A percentile compares a stretch with the other conserved stretches of the same genome.
Conservation (phyloP, 208 protist species). For the Phytomonas serpens region DNA sequence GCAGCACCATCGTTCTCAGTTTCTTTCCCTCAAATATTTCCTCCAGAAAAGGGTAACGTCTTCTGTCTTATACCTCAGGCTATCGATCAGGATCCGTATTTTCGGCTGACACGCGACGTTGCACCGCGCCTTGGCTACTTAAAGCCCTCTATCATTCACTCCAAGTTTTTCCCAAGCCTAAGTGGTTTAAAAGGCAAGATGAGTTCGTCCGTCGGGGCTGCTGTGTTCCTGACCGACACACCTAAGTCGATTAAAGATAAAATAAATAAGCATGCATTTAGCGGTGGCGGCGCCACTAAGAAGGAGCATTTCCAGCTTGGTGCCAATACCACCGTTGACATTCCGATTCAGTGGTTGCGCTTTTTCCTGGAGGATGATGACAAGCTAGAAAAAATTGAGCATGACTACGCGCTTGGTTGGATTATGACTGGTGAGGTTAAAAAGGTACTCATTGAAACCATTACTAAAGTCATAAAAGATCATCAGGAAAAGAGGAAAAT, state of each 20-base stretch:
- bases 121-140: constrained; percentile 92
- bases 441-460: constrained; percentile 87
- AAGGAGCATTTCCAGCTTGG: constrained; percentile 96
- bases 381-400: constrained; percentile 68
- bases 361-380: constrained; percentile 98
- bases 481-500: constrained; percentile 88
- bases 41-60: constrained; percentile 76
- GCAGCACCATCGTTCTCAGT: constrained; percentile 96
- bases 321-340: constrained; percentile 92
- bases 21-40: constrained; percentile 97
- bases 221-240: constrained; percentile 97
- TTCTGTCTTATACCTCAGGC: constrained; percentile 98
- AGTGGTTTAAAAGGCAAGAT: constrained; percentile 97
- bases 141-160: constrained; percentile 97
- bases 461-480: constrained; percentile 77
- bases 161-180: constrained; percentile 98
- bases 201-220: constrained; percentile 89
- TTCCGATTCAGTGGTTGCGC: constrained; percentile 96
- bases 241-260: constrained; percentile 92
- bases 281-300: constrained; percentile 94
- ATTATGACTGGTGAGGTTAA: constrained; percentile 97
- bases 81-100: constrained; percentile 99
- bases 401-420: constrained; percentile 92
- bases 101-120: constrained; percentile 98
- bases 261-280: constrained; percentile 98